Evolutionary conservation across 2,329 filamentous ascomycete genomes (phyloP), one percentile per base, ranked within the genome.

Genomic region (Phoma sp.): DNA sequence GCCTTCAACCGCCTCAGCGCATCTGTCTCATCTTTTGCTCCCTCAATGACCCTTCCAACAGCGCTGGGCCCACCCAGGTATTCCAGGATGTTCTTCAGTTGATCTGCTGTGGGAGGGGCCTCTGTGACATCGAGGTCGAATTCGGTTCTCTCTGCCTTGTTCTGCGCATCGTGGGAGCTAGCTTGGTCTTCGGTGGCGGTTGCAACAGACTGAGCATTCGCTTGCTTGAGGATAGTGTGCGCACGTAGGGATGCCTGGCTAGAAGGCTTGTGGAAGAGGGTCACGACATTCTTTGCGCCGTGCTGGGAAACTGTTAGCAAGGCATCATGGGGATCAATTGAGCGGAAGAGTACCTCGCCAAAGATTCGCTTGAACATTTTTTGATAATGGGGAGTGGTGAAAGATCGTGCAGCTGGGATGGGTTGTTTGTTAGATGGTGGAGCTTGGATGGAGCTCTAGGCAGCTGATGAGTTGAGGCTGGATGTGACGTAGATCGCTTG

Each of bases 41-140:
- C 93, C 66, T 86, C 81, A 47, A 99, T 82, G 24, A 98, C 77
- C 61, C 88, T 86, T 3, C 80, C 78, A 7, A 81, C 81, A 45
- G 85, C 85, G 43, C 79, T 77, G 10, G 69, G 49, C 51, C 72
- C 72, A 51, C 90, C 91, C 35, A 94, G 82, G 72, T 96, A 96
- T 60, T 93, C 89, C 51, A 96, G 76, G 63, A 96, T 96, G 58
- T 84, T 95, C 77, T 86, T 85, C 56, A 96, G 81, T 76, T 96
- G 93, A 70, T 94, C 91, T 35, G 82, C 73, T 0, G 95, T 99
- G 2, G 95, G 95, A 19, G 86, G 78, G 0, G 85, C 84, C 73
- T 95, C 92, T 55, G 90, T 91, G 35, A 96, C 84, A 67, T 96
- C 88, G 52, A 98, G 85, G 70, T 97, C 88, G 77, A 98, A 99